phyloP scores from a whole-genome alignment of 257 asterid species.

The Penstemon newberryi region DNA sequence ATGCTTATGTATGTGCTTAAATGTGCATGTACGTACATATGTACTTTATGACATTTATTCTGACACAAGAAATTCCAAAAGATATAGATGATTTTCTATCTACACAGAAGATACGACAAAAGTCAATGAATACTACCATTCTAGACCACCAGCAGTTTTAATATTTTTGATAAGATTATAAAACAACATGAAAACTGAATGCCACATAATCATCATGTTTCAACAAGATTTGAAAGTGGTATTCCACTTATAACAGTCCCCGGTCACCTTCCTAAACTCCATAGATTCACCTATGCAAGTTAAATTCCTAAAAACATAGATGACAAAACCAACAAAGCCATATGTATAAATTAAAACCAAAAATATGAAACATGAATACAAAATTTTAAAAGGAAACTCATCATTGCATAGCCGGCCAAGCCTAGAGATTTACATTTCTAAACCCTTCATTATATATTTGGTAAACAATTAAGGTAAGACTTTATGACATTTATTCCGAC shows the following conservation, averaged over 20 bases:
- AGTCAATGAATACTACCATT: conserved; percentile 5
- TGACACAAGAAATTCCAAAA: conserved; percentile 4
- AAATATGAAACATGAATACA: too few species aligned
- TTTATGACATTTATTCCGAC: conserved; percentile 4
- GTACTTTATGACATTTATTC: conserved; percentile 1
- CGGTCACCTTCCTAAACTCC: neutral
- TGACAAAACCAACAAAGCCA: neutral
- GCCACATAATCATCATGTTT: neutral
- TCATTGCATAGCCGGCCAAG: too few species aligned
- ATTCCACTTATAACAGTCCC: conserved; percentile 2
- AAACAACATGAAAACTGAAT: neutral
- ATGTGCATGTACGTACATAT: too few species aligned
- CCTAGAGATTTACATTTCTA: too few species aligned
- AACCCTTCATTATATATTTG: too few species aligned
- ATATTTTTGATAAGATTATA: too few species aligned
- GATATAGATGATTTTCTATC: neutral
- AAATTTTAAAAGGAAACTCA: too few species aligned
- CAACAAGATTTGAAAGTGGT: neutral
- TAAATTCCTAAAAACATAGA: neutral
- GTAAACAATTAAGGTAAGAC: too few species aligned
- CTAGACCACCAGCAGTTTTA: neutral
- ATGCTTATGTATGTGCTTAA: too few species aligned
- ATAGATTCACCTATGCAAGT: neutral
- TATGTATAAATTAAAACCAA: too few species aligned
- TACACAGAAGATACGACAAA: conserved; percentile 4